Evolutionary conservation across 140 eudicot genomes (phyloP).

Genomic region (Anethum foeniculum): DNA sequence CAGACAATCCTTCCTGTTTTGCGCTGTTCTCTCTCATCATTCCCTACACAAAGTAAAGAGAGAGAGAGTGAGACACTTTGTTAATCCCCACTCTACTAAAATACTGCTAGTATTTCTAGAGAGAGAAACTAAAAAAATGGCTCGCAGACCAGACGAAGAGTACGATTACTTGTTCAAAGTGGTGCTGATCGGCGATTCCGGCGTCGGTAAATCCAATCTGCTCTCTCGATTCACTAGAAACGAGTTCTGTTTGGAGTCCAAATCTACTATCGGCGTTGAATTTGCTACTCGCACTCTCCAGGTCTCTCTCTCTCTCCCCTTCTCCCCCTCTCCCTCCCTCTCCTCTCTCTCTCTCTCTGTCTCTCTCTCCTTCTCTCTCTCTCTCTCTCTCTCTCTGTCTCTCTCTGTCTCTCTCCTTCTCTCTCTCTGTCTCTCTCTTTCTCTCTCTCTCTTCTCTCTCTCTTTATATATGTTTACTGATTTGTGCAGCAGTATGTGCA

Average conservation of each 20-base stretch:
- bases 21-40: constrained; percentile 6
- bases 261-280: constrained; percentile 86
- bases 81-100: not conserved
- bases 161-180: constrained; percentile 77
- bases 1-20: constrained; percentile 5
- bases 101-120: not conserved
- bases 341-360: not conserved
- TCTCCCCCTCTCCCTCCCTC: constrained; percentile 6
- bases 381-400: not conserved
- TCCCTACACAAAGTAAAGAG: not conserved
- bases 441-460: too few species aligned
- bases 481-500: not conserved
- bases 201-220: constrained; percentile 69
- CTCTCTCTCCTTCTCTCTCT: not conserved
- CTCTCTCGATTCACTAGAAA: constrained; percentile 78
- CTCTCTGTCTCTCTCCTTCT: not conserved
- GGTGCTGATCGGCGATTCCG: constrained; percentile 75
- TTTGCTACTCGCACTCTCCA: constrained; percentile 87
- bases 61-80: not conserved
- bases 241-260: constrained; percentile 74
- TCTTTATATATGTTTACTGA: not conserved
- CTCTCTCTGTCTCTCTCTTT: not conserved
- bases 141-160: constrained; percentile 68
- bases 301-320: constrained; percentile 24
- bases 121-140: constrained; percentile 34